Evolutionary conservation across 75 land plant genomes (phyloP), one percentile per base, ranked within the genome.

Genomic region (Azolla pinnata): DNA sequence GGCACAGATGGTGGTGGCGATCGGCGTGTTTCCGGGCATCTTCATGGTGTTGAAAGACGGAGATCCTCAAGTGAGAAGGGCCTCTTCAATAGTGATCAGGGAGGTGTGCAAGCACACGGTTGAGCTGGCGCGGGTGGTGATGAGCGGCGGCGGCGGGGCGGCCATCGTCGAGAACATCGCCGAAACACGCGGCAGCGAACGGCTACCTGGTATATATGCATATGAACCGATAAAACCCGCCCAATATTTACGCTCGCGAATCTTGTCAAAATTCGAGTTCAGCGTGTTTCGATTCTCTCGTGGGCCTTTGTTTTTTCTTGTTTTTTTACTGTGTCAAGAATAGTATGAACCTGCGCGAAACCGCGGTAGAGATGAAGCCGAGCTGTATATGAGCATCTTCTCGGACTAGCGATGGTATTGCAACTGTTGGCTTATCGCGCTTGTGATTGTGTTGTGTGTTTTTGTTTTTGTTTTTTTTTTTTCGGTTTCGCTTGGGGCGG

Each of bases 41-140:
- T 64, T 71, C 34, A 19, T 60, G 4, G 57, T 45, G 16, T 59
- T 71, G 61, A 63, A 64, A 49, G 67, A 71, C 40, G 30, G 19
- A 5, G 73, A 71, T 57, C 68, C 61, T 8, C 48, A 45, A 52
- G 45, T 58, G 1, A 21, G 67, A 33, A 64, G 62, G 19, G 64
- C 64, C 24, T 23, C 67, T 3, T 67, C 73, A 29, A 57, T 58
- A 28, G 46, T 71, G 12, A 33, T 71, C 23, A 56, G 73, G 16
- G 73, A 71, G 47, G 73, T 71, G 4, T 60, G 44, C 54, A 71
- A 71, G 33, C 73, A 71, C 61, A 56, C 68, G 33, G 38, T 61
- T 34, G 61, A 63, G 40, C 73, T 57, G 32, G 67, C 73, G 8
- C 61, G 57, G 33, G 35, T 64, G 17, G 53, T 71, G 47, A 17